Conservation (phyloP, 2,329 filamentous ascomycete genomes). For the Epichloe elymi region DNA sequence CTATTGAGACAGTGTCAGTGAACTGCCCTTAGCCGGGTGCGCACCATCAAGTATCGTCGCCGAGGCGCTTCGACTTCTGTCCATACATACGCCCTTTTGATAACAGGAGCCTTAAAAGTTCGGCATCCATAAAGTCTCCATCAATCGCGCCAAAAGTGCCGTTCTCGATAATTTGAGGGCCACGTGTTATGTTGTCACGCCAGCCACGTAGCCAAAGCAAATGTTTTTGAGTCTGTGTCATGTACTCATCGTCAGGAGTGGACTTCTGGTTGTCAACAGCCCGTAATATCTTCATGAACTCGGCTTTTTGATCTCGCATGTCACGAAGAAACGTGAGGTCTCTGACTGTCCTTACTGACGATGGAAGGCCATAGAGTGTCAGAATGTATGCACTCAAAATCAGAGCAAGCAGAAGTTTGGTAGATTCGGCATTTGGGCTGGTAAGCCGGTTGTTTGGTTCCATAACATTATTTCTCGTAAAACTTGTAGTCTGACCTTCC, state of each 20-base stretch:
- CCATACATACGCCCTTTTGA: conserved; percentile 42
- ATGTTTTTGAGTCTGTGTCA: conserved; percentile 47
- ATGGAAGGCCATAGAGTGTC: conserved; percentile 35
- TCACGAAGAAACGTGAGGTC: conserved; percentile 54
- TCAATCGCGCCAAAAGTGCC: conserved; percentile 52
- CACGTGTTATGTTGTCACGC: conserved; percentile 35
- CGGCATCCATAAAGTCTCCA: conserved; percentile 50
- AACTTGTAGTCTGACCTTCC: conserved; percentile 15
- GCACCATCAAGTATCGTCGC: neutral
- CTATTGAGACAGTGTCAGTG: conserved; percentile 23
- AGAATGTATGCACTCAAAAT: conserved; percentile 47
- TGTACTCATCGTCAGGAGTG: conserved; percentile 50
- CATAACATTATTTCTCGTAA: conserved; percentile 35
- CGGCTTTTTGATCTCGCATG: conserved; percentile 47
- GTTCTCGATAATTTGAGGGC: conserved; percentile 31
- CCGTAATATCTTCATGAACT: conserved; percentile 47
- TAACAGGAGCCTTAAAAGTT: conserved; percentile 57
- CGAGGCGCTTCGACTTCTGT: neutral
- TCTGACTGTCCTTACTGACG: conserved; percentile 38
- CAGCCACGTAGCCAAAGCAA: conserved; percentile 64
- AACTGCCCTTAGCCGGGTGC: neutral
- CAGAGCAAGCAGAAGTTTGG: conserved; percentile 48
- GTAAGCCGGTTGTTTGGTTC: conserved; percentile 52
- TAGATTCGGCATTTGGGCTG: conserved; percentile 39
- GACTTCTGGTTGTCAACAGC: conserved; percentile 33